Evolutionary conservation across 23 red algal genomes (phyloP).

Genomic region (Chondrus crispus): DNA sequence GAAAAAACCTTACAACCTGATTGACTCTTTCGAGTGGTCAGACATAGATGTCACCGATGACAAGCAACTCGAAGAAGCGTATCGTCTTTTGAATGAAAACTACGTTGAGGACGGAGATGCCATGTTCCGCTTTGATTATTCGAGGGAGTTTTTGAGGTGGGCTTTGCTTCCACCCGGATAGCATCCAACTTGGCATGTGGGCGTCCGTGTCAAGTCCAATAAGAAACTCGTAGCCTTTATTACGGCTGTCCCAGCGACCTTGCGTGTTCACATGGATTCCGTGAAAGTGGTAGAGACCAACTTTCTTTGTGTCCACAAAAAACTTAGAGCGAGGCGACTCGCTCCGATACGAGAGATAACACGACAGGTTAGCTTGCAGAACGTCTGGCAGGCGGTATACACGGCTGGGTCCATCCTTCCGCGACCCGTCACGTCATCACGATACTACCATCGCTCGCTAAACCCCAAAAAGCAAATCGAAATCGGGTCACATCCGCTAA

Average conservation of each 20-base stretch:
- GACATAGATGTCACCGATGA: slow-evolving; percentile 75
- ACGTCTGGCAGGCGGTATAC: slow-evolving; percentile 92
- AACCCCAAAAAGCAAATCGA: slow-evolving; percentile 93
- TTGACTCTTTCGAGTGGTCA: slow-evolving; percentile 82
- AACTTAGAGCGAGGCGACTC: slow-evolving; percentile 83
- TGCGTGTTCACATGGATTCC: neutral
- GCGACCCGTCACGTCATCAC: slow-evolving; percentile 64
- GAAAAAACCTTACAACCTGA: slow-evolving; percentile 67
- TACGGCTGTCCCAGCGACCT: slow-evolving; percentile 73
- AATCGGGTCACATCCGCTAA: too few species aligned
- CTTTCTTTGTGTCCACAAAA: slow-evolving; percentile 99
- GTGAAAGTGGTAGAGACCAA: slow-evolving; percentile 81
- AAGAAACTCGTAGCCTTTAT: slow-evolving; percentile 93
- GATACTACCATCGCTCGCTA: slow-evolving; percentile 93
- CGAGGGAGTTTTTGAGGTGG: slow-evolving; percentile 88
- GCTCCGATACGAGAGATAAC: slow-evolving; percentile 98
- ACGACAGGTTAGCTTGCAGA: slow-evolving; percentile 64
- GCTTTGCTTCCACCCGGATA: slow-evolving; percentile 91
- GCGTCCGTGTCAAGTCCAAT: slow-evolving; percentile 78
- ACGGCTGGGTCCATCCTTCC: slow-evolving; percentile 88
- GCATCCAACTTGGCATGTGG: slow-evolving; percentile 82
- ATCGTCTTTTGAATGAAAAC: slow-evolving; percentile 85
- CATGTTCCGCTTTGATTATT: slow-evolving; percentile 99
- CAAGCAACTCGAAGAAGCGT: slow-evolving; percentile 66
- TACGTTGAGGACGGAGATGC: slow-evolving; percentile 97